Evolutionary conservation across 257 asterid species (phyloP), one percentile per base, ranked within the genome.

Genomic region (Salvia hispanica): DNA sequence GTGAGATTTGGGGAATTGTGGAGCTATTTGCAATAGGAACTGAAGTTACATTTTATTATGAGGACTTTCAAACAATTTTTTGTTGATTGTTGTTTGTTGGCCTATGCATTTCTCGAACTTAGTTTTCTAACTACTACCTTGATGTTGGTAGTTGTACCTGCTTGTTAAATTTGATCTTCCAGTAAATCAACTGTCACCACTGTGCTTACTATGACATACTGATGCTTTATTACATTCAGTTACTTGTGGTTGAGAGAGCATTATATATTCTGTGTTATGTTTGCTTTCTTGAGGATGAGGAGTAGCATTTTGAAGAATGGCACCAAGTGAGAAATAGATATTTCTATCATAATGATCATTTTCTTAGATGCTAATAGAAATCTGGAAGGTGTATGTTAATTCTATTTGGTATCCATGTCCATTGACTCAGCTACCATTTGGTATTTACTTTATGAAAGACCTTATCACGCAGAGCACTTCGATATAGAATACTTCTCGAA

Each of bases 1-100:
- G 31, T 69, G 61, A 52, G 52, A 54, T 56, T 72, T 72, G 50
- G 59, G 66, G 66, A 54, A 45, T 61, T 40, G 7, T 64, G 63
- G 60, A 64, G 69, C 59, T 69, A 42, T 54, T 52, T 37, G 62
- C 62, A 15, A 43, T 58, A n/a, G 25, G 1, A 51, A 7, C 13
- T 21, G 54, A 31, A 39, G 14, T 66, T 42, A 18, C 15, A 64
- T 43, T 45, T 39, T 55, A 9, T 9, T n/a, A 42, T 4, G 21
- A 61, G 56, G 33, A 74, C 60, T 15, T 57, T 54, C 67, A 10
- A 5, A 69, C 50, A 2, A 56, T 10, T 28, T 11, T 13, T 25
- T 25, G 31, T 25, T 25, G 31, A 25, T 25, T 40, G 57, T 43
- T 28, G 36, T 47, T 21, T 61, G 68, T 67, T 48, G 31, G 31